Base-by-base conservation (phyloP, 2,329 filamentous ascomycete species). In the Davidsoniella australis region DNA sequence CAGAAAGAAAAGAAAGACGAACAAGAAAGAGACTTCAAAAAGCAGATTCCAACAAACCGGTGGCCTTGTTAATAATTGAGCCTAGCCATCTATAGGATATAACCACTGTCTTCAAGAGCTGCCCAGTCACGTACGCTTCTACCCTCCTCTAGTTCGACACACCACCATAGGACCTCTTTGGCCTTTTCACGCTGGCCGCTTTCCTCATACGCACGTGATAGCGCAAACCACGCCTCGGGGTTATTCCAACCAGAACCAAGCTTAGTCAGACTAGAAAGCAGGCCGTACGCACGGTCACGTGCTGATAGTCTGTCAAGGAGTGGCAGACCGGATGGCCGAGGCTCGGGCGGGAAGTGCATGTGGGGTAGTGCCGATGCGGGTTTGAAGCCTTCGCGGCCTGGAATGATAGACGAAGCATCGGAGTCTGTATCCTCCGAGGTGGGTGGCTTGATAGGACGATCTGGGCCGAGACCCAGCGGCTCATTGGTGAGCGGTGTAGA, bases 161-260 rank as follows among this genome's bases (percentile, higher is more conserved):
- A 94, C 87, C 89, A 96, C 91, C 91, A 96, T 5, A 96, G 71
- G 42, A 88, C 86, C 57, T 91, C 83, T 66, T 88, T 93, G 12
- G 91, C 83, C 68, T 89, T 94, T 37, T 91, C 84, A 1, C 77
- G 64, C 66, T 94, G 85, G 0, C 82, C 84, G 51, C 85, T 84
- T 60, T 87, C 78, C 63, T 98, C 91, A 59, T 95, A 85, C 8
- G 85, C 87, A 54, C 86, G 72, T 0, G 87, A 85, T 33, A 98
- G 73, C 4, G 82, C 76, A 59, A 86, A 89, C 91, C 91, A 98
- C 4, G 89, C 91, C 61, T 96, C 91, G 0, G 85, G 80, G 61
- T 82, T 76, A 63, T 95, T 89, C 91, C 91, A 98, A 0, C 86
- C 85, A 10, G 70, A 72, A 7, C 89, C 89, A 7, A 88, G 74